Base-by-base conservation (phyloP, 352 stramenopile species). In the Globisporangium nunn region DNA sequence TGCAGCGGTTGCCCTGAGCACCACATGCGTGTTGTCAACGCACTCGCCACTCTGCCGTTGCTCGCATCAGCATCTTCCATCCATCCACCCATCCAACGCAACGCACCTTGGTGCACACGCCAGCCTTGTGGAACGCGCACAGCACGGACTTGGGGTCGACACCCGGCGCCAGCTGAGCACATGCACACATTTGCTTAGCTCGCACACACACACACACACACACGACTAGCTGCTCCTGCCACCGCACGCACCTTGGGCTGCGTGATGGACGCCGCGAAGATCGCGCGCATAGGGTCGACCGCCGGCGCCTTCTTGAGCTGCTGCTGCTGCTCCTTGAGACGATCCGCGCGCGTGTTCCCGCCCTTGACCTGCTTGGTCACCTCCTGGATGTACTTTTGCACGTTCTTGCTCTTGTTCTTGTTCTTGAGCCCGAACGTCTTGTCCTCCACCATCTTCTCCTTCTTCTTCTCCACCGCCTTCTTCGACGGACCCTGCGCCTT, bases 361-460 rank as follows among this genome's bases (percentile, higher is more conserved):
- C 85, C 85, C 70, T 92, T 95, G 52, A 93, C 85, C 67, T 96
- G 85, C 61, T 96, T 96, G 44, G 85, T 88, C 47, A 96, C 86
- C 54, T 93, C 76, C 70, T 93, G 74, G 52, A 97, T 90, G 71
- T 93, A 96, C 67, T 95, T 86, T 67, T 98, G 92, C 52, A 98
- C 93, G 63, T 97, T 97, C 62, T 97, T 97, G 67, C 75, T 95
- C 78, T 99, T 99, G 73, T 99, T 99, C 72, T 99, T 99, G 82
- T 99, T 99, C 78, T 99, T 99, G 29, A 99, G 78, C 30, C 97
- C 97, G 64, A 99, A 99, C 15, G 97, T 99, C 77, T 98, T 98
- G 78, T 99, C 97, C 64, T 99, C 97, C 41, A 99, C 67, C 18
- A 81, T 62, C 77, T 98, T 97, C 17, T 96, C 87, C 63, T 95